Percentiles rank a stretch among this genome's conserved stretches.
Evolutionary conservation across 148 eudicot species (phyloP).

Genomic region (Nyssa sinensis): DNA sequence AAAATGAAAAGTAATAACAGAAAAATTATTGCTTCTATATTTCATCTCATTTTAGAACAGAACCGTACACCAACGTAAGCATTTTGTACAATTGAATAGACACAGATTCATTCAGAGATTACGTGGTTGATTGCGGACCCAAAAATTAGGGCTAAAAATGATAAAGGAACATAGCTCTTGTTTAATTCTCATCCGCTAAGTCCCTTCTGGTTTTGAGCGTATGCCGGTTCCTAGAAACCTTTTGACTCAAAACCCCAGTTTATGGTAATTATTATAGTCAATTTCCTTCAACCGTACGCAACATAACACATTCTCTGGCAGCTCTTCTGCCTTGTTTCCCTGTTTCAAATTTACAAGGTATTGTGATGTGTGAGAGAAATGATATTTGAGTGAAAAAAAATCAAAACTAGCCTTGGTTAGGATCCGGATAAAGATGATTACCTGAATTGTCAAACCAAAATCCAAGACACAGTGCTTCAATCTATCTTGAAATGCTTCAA

Average conservation of each 20-base stretch:
- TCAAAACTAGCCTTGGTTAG: neutral
- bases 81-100: neutral
- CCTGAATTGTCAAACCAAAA: slow-evolving; percentile 92
- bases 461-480: slow-evolving; percentile 72
- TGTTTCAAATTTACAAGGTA: slow-evolving; percentile 30
- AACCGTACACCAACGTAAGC: slow-evolving; percentile 14
- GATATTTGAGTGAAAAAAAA: neutral
- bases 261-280: slow-evolving; percentile 61
- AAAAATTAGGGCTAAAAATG: too few relatives aligned
- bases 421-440: slow-evolving; percentile 20
- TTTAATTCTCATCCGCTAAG: neutral
- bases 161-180: neutral
- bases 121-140: too few relatives aligned
- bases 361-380: neutral
- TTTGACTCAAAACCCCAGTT: slow-evolving; percentile 63
- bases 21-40: neutral
- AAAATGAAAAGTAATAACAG: neutral
- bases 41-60: neutral
- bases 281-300: slow-evolving; percentile 79
- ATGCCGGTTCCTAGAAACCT: neutral
- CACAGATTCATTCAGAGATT: neutral
- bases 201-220: slow-evolving; percentile 5
- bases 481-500: slow-evolving; percentile 78
- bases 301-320: slow-evolving; percentile 80
- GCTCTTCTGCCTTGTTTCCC: slow-evolving; percentile 88